phyloP scores from a whole-genome alignment of 176 grass and related monocot species.

The Thinopyrum elongatum region DNA sequence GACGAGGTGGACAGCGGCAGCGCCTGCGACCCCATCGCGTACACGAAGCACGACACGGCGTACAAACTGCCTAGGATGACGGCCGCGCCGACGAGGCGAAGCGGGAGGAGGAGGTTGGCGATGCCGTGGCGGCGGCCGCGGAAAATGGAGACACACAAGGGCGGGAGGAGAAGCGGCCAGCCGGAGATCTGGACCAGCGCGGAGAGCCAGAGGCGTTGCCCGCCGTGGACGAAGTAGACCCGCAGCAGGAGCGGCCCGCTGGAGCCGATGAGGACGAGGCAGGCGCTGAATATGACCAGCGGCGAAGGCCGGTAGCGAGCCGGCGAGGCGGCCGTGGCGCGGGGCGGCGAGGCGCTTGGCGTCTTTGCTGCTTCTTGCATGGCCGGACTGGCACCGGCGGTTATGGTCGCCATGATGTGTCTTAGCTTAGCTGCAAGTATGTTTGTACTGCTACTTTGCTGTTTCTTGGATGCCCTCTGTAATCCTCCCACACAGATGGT shows the following conservation, averaged over 20 bases:
- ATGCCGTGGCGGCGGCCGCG: slow-evolving; percentile 4
- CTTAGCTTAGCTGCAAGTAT: neutral
- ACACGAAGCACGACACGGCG: slow-evolving; percentile 51
- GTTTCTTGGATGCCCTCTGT: neutral
- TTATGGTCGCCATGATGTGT: slow-evolving; percentile 8
- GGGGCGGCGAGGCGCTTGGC: neutral
- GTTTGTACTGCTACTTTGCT: neutral
- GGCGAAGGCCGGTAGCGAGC: slow-evolving; percentile 16
- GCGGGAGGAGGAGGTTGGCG: slow-evolving; percentile 32
- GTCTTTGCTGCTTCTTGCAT: slow-evolving; percentile 25
- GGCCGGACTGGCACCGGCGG: neutral
- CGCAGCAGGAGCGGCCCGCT: slow-evolving; percentile 58
- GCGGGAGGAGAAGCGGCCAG: slow-evolving; percentile 63
- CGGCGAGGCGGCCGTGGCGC: neutral
- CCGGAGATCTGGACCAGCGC: slow-evolving; percentile 51
- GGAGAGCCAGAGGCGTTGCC: slow-evolving; percentile 54
- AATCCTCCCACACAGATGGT: neutral
- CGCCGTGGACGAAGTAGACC: slow-evolving; percentile 69
- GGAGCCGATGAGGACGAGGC: slow-evolving; percentile 58
- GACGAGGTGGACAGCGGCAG: slow-evolving; percentile 77
- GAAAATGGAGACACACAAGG: slow-evolving; percentile 34
- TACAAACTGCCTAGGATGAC: slow-evolving; percentile 42
- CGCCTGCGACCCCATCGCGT: slow-evolving; percentile 43
- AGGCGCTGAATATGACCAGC: slow-evolving; percentile 44
- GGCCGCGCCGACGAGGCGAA: slow-evolving; percentile 20